Conservation (phyloP, 257 asterid genomes). For the Hygrophila difformis region DNA sequence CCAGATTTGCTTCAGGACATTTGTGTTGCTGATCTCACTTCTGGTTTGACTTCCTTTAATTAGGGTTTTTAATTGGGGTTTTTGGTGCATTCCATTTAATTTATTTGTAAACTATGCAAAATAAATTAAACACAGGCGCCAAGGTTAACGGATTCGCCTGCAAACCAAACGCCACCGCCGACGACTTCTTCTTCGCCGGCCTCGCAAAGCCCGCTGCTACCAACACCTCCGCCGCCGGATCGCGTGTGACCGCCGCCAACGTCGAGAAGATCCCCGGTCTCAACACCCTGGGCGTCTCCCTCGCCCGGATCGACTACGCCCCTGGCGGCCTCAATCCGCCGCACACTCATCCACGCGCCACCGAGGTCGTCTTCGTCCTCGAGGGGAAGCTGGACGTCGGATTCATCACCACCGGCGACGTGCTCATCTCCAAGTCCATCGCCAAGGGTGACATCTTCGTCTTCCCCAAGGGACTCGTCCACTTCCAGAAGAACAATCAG, state of each 20-base stretch:
- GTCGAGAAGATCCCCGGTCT: conserved; percentile 57
- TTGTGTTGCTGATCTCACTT: conserved; percentile 59
- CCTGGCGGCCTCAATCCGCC: conserved; percentile 60
- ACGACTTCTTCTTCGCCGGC: conserved; percentile 45
- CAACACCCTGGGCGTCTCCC: conserved; percentile 67
- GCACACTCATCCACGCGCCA: conserved; percentile 71
- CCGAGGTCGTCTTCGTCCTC: conserved; percentile 45
- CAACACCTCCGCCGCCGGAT: conserved; percentile 33
- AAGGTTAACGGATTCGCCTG: conserved; percentile 48
- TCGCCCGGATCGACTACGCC: conserved; percentile 67
- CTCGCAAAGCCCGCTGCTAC: conserved; percentile 39
- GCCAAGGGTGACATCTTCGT: conserved; percentile 46
- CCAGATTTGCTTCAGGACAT: conserved; percentile 57
- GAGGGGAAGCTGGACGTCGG: conserved; percentile 52
- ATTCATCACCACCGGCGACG: conserved; percentile 65
- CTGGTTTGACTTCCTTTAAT: too few species aligned
- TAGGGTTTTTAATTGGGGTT: too few species aligned
- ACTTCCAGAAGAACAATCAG: conserved; percentile 76
- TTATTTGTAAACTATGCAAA: too few species aligned
- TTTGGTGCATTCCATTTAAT: too few species aligned
- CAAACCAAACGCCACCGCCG: conserved; percentile 42
- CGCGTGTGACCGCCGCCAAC: conserved; percentile 49
- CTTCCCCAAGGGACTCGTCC: conserved; percentile 54
- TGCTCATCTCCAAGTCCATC: conserved; percentile 38
- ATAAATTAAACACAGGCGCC: conserved; percentile 25